A percentile compares a stretch with the other conserved stretches of the same genome.
These are phyloP conservation scores for Austroboletus festivus DNA, from an alignment of 768 basidiomycete species.

Conservation along the genomic window DNA sequence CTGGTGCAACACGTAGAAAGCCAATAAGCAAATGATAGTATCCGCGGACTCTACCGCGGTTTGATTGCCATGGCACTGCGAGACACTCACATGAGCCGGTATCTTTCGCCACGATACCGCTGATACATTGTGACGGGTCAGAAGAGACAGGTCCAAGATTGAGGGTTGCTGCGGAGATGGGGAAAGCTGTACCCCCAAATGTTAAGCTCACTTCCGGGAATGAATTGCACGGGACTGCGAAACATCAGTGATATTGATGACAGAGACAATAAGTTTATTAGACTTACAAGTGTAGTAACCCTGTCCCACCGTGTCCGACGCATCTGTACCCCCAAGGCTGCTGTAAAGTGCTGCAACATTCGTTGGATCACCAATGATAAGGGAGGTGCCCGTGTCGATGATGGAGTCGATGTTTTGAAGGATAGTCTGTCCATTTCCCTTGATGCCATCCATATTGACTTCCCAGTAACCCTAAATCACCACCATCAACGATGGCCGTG, in stretches of 20 bases:
- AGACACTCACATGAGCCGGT: too few relatives aligned
- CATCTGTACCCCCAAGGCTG: conserved; percentile 24
- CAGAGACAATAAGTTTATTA: neutral
- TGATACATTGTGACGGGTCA: conserved; percentile 29
- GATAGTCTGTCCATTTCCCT: neutral
- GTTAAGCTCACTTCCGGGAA: conserved; percentile 31
- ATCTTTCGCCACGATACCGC: conserved; percentile 32
- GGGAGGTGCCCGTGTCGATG: conserved; percentile 23
- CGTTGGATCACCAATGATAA: conserved; percentile 4
- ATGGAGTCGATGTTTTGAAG: conserved; percentile 7
- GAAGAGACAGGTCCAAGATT: conserved; percentile 35
- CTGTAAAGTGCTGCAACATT: conserved; percentile 19
- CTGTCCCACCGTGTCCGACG: conserved; percentile 11
- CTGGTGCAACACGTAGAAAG: too few relatives aligned
- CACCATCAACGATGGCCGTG: neutral
- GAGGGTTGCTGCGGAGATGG: conserved; percentile 30
- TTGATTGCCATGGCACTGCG: too few relatives aligned
- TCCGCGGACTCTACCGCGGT: too few relatives aligned
- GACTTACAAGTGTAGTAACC: conserved; percentile 34
- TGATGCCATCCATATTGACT: conserved; percentile 11
- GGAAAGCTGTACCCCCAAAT: conserved; percentile 36
- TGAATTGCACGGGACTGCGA: conserved; percentile 28
- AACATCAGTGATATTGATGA: neutral
- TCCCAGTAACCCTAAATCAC: conserved; percentile 18
- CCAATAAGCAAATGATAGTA: too few relatives aligned